Evolutionary conservation across 805 yeast species (phyloP), one percentile per base, ranked within the genome.

Genomic region (Ogataea nitratoaversa): DNA sequence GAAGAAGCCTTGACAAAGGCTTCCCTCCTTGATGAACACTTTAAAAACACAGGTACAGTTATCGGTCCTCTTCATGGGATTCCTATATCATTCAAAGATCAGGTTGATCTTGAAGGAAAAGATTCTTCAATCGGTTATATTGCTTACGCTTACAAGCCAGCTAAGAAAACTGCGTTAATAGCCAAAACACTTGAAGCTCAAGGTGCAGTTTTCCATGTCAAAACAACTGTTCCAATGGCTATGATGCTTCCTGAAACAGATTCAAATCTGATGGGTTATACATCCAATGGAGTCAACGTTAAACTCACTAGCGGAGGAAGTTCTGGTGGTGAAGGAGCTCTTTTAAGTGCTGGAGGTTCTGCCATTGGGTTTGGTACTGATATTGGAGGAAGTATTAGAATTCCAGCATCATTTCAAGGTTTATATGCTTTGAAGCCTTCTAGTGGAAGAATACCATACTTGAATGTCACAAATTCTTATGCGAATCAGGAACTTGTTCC

Each of bases 41-140:
- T 60, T 41, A 53, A 54, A 18, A 63, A 67, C 36, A 66, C 71
- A 36, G 77, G 78, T 2, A 60, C 70, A 37, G 62, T 76, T 0
- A 58, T 74, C 19, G 80, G 80, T 34, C 79, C 82, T 1, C 63
- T 79, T 39, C 84, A 82, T 32, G 85, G 86, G 2, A 57, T 80
- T 47, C 84, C 85, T 5, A 63, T 80, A 36, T 76, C 84, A 1
- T 58, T 80, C 40, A 80, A 80, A 54, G 86, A 79, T 48, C 79
- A 79, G 34, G 70, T 66, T 49, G 60, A 64, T 37, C 69, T 69
- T 41, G 65, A 59, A 32, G 82, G 80, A 30, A 71, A 65, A 40
- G 72, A 74, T 50, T 71, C 81, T 1, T 72, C 74, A 40, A 72
- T 70, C 18, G 77, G 79, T 5, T 72, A 69, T 49, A 72, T 76